These are phyloP conservation scores for Syzygium syzygioides DNA, from an alignment of 441 rosid species.

Conservation along the genomic window DNA sequence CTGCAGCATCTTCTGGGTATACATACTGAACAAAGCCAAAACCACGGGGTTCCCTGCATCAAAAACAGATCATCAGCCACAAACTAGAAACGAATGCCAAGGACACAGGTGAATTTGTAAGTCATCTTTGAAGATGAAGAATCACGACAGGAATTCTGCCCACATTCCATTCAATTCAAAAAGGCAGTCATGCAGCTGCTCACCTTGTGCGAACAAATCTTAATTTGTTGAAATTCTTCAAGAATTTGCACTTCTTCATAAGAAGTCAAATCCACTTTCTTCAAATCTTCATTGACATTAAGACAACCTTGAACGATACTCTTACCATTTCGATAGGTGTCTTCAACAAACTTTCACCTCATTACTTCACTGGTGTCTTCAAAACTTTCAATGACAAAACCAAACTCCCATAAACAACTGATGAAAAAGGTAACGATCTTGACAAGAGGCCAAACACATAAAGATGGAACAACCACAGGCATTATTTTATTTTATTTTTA, in stretches of 20 bases:
- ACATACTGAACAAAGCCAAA: constrained; percentile 66
- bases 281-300: constrained; percentile 41
- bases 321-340: constrained; percentile 33
- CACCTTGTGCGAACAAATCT: constrained; percentile 59
- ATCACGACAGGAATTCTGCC: neutral
- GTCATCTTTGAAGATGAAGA: neutral
- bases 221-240: constrained; percentile 52
- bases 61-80: neutral
- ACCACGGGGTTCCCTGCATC: constrained; percentile 78
- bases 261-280: constrained; percentile 50
- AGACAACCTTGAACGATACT: constrained; percentile 36
- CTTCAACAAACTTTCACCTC: constrained; percentile 55
- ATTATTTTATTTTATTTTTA: neutral
- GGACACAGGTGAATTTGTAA: neutral
- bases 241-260: constrained; percentile 55
- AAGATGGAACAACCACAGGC: neutral
- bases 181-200: constrained; percentile 39
- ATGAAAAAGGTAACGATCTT: neutral
- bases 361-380: constrained; percentile 65
- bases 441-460: neutral
- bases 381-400: constrained; percentile 71
- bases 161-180: constrained; percentile 23
- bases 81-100: neutral
- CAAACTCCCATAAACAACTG: constrained; percentile 51
- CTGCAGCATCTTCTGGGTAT: constrained; percentile 64